These are phyloP conservation scores for Xylaria bambusicola DNA, from an alignment of 495 filamentous ascomycete genomes.

Conservation along the genomic window DNA sequence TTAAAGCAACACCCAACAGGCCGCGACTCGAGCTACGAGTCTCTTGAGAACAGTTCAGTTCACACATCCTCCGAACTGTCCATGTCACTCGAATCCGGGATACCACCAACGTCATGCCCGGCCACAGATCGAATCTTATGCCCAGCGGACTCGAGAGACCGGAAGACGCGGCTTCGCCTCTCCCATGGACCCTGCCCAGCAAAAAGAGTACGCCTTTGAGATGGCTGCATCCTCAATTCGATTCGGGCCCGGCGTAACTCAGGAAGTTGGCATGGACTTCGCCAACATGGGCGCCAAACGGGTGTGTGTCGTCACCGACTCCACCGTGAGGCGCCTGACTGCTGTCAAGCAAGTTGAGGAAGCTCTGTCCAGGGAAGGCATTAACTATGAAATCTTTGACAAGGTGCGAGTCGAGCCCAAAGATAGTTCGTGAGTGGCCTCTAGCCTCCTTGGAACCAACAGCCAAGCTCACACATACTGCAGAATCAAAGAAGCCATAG, in stretches of 20 bases:
- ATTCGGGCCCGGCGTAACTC: constrained; percentile 89
- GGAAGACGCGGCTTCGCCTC: constrained; percentile 61
- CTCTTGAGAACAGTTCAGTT: constrained; percentile 88
- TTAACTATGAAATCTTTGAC: constrained; percentile 79
- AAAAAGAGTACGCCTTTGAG: constrained; percentile 98
- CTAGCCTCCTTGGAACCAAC: not conserved
- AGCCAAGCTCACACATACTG: constrained; percentile 4
- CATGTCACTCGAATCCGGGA: constrained; percentile 85
- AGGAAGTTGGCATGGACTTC: constrained; percentile 99
- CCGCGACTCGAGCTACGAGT: constrained; percentile 74
- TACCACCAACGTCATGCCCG: constrained; percentile 65
- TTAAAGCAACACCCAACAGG: constrained; percentile 41
- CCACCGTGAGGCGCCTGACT: constrained; percentile 72
- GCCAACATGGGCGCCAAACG: constrained; percentile 83
- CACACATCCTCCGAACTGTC: constrained; percentile 84
- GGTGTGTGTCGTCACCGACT: constrained; percentile 89
- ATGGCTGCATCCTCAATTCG: constrained; percentile 94
- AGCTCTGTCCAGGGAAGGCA: constrained; percentile 71
- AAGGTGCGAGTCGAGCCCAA: constrained; percentile 85
- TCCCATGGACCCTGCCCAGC: constrained; percentile 65
- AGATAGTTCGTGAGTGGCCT: constrained; percentile 73
- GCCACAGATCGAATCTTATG: constrained; percentile 53
- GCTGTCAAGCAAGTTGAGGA: constrained; percentile 85
- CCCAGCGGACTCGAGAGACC: constrained; percentile 54
- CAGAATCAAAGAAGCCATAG: constrained; percentile 85